Evolutionary conservation across 176 grass and related monocot species (phyloP), one percentile per base, ranked within the genome.

Genomic region (Stipa capillata): DNA sequence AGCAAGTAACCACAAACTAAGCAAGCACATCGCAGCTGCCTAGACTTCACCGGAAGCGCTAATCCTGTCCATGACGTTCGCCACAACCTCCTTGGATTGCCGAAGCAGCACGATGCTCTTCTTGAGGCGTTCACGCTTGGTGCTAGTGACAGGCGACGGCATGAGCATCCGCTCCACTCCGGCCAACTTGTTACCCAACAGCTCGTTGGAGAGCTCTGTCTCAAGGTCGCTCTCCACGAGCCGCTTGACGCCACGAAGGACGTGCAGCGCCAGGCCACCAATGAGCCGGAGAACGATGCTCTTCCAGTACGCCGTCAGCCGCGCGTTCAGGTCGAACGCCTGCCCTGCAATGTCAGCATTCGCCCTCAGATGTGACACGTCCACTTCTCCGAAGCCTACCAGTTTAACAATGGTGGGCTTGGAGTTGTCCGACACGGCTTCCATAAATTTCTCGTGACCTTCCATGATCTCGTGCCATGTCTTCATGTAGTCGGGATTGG

Each of bases 241-340:
- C 32, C 65, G 20, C 32, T 82, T 84, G 3, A 87, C n/a, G 72
- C 39, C 31, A 16, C 47, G 62, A 3, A 90, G 51, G 10, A 87
- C 52, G 23, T 93, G 84, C 77, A 93, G 57, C 0, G 84, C 84
- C 48, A 87, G 34, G 2, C 76, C 64, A 13, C 90, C 91, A 0
- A 89, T 72, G 18, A 87, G 78, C 45, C 87, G 66, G 17, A 87
- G 80, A 24, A 89, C 48, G 0, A 93, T 49, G 42, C 60, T 72
- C 40, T 54, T 89, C 90, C 90, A 93, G 47, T 92, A 89, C 0
- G 86, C 86, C 0, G 51, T 50, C 5, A 89, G 61, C 0, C 90
- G 72, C 27, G 77, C 76, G 29, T 62, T 79, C 51, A 89, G 65
- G 41, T 89, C 86, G 25, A 92, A 92, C 0, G 90, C 87, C 45